Conservation (phyloP, 192 early-diverging fungal genomes). For the Piromyces finnis region DNA sequence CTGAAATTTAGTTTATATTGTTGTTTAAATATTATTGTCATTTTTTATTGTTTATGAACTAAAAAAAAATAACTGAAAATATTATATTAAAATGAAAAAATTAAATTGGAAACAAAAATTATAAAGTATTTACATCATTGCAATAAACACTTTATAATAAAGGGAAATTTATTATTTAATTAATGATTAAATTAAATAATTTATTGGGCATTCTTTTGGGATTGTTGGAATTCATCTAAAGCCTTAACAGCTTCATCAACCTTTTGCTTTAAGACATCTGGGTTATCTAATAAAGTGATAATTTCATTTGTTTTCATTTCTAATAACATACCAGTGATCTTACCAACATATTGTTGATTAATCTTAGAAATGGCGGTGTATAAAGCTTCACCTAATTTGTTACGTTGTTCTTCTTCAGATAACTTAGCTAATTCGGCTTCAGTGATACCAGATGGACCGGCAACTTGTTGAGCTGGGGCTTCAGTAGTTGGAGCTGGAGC, state of each 20-base stretch:
- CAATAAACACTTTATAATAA: background rate
- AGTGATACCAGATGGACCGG: slow-evolving; percentile 24
- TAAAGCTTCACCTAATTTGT: slow-evolving; percentile 86
- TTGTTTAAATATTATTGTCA: background rate
- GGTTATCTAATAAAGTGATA: slow-evolving; percentile 68
- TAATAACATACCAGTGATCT: slow-evolving; percentile 97
- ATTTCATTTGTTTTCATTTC: slow-evolving; percentile 97
- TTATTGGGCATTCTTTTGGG: background rate
- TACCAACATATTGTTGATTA: slow-evolving; percentile 65
- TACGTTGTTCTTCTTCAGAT: slow-evolving; percentile 75
- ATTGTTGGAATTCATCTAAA: slow-evolving; percentile 28
- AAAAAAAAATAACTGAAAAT: background rate
- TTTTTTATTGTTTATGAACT: background rate
- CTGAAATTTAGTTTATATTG: background rate
- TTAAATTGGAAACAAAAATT: background rate
- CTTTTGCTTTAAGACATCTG: slow-evolving; percentile 57
- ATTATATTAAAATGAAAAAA: background rate
- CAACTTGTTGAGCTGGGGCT: background rate
- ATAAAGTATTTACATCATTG: too few species aligned
- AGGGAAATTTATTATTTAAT: background rate
- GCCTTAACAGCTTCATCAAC: slow-evolving; percentile 78
- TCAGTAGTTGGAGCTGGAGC: background rate
- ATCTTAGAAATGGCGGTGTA: slow-evolving; percentile 52
- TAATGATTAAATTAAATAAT: background rate
- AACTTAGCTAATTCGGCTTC: slow-evolving; percentile 65